Evolutionary conservation across 1,284 basidiomycete species (phyloP), one percentile per base, ranked within the genome.

Genomic region (Microstroma glucosiphilum): DNA sequence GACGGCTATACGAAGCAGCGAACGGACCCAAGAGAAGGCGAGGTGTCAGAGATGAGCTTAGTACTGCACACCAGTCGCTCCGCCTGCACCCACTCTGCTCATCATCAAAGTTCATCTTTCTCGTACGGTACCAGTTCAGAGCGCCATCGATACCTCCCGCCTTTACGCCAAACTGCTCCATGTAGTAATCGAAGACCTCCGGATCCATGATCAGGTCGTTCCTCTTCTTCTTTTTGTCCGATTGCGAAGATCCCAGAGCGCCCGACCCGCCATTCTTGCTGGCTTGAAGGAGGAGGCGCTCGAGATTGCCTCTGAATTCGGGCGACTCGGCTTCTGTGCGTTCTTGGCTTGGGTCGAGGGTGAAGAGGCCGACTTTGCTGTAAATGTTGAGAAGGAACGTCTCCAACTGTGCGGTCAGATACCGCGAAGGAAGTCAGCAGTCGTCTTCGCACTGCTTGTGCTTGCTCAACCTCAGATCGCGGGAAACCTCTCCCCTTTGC

Each of bases 11-110:
- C 13, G 30, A 9, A 4, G 9, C 9, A 37, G 30, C 9, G 9
- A 3, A 37, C 4, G 46, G 46, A 48, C 17, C 46, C 17, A 48
- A n/a, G 94, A 21, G 97, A 73, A 11, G 96, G 73, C 4, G 97
- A 84, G 0, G 91, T 91, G 60, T 86, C 30, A 37, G 30, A 37
- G 30, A 9, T 4, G 46, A n/a, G n/a, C n/a, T n/a, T n/a, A n/a
- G n/a, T n/a, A n/a, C n/a, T n/a, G n/a, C n/a, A n/a, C n/a, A n/a
- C n/a, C n/a, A n/a, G n/a, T 43, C 42, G 12, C 55, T 84, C 79
- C 0, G 89, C 85, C 43, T 17, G 17, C 6, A 48, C 43, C 13
- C 3, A 48, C 43, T 21, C 43, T 48, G 43, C 43, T 48, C 43
- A 48, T 48, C 43, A 17, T 48, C 43, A 21, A 48, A 48, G 21